A percentile compares a stretch with the other conserved stretches of the same genome.
Evolutionary conservation across 306 rosid genomes (phyloP).

Genomic region (Malus sieversii): DNA sequence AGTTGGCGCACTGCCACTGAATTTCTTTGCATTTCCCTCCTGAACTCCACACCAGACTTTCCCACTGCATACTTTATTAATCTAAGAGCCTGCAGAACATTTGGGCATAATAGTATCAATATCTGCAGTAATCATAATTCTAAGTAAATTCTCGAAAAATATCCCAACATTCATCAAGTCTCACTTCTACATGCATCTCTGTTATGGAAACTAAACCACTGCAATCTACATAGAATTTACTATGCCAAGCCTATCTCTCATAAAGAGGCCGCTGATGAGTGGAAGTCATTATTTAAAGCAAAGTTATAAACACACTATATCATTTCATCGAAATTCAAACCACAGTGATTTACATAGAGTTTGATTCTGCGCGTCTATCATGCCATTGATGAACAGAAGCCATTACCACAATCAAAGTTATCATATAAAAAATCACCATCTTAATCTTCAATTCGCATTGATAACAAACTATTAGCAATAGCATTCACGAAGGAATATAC

Average conservation of each 20-base stretch:
- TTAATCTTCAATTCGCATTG: background rate
- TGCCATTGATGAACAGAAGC: background rate
- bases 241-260: background rate
- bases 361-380: background rate
- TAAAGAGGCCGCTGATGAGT: background rate
- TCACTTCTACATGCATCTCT: background rate
- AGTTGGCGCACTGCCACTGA: conserved; percentile 82
- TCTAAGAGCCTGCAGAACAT: conserved; percentile 63
- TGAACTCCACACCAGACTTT: conserved; percentile 92
- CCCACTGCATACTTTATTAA: conserved; percentile 84
- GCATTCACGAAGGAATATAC: background rate
- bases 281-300: background rate
- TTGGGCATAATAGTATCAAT: conserved; percentile 7
- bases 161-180: background rate
- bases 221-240: background rate
- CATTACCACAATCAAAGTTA: background rate
- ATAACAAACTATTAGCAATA: background rate
- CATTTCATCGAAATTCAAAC: background rate
- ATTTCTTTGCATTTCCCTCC: conserved; percentile 98
- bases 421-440: background rate
- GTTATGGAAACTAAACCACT: background rate
- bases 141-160: background rate
- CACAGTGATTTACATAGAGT: background rate
- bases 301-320: background rate
- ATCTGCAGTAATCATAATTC: background rate